Evolutionary conservation across 1,284 basidiomycete genomes (phyloP).

Genomic region (Rhodotorula sp.): DNA sequence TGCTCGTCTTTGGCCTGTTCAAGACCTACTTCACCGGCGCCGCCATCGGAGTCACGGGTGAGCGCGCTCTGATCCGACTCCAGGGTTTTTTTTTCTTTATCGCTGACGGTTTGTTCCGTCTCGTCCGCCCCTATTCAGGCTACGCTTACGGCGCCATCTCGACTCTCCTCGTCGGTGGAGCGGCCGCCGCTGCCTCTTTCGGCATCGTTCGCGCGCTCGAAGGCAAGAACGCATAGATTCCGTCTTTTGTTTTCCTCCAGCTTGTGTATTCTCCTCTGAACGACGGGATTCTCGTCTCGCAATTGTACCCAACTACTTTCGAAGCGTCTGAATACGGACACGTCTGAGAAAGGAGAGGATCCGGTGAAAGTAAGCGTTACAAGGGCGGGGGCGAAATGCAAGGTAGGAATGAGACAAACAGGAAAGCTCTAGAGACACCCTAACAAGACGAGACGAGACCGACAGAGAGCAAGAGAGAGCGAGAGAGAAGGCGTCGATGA

Average conservation of each 20-base stretch:
- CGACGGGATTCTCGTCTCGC: too few relatives aligned
- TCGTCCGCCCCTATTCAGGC: constrained; percentile 34
- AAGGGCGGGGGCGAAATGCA: not conserved
- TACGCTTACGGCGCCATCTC: constrained; percentile 83
- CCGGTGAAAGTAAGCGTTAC: not conserved
- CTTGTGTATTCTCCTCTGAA: too few relatives aligned
- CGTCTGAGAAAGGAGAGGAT: not conserved
- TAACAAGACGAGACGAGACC: not conserved
- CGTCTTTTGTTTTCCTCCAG: not conserved
- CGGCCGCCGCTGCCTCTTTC: constrained; percentile 85
- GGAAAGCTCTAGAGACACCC: not conserved
- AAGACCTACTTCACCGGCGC: constrained; percentile 89
- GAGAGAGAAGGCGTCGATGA: not conserved
- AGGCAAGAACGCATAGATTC: constrained; percentile 15
- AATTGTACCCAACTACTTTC: too few relatives aligned
- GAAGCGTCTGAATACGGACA: too few relatives aligned
- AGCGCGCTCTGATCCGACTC: too few relatives aligned
- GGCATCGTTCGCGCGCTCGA: constrained; percentile 77
- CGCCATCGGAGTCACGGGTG: constrained; percentile 52
- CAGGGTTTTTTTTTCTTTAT: too few relatives aligned
- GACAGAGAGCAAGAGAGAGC: not conserved
- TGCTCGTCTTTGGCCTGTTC: constrained; percentile 80
- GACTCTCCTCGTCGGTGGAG: constrained; percentile 85
- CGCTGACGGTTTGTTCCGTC: too few relatives aligned
- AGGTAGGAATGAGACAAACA: not conserved